phyloP scores from a whole-genome alignment of 2,329 filamentous ascomycete genomes.

The Penicillium brasilianum region DNA sequence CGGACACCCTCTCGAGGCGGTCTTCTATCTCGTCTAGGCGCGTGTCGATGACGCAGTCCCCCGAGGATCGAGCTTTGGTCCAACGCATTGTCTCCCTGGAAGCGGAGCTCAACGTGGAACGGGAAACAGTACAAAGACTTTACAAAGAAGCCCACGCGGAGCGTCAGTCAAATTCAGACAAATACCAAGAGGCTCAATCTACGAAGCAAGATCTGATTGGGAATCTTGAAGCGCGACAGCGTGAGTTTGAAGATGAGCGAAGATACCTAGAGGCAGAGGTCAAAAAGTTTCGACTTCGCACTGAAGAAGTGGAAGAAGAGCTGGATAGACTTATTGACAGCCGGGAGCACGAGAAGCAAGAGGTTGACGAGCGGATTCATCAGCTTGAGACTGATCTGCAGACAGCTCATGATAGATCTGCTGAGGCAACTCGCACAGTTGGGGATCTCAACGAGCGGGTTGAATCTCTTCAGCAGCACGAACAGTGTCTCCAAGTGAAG shows the following conservation, averaged over 20 bases:
- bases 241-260: slow-evolving; percentile 84
- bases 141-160: slow-evolving; percentile 71
- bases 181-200: slow-evolving; percentile 82
- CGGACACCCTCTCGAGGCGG: slow-evolving; percentile 56
- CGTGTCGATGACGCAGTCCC: slow-evolving; percentile 63
- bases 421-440: slow-evolving; percentile 48
- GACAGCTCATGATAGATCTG: slow-evolving; percentile 56
- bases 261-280: slow-evolving; percentile 82
- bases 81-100: slow-evolving; percentile 73
- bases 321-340: slow-evolving; percentile 83
- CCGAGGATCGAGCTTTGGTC: slow-evolving; percentile 65
- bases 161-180: slow-evolving; percentile 65
- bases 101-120: slow-evolving; percentile 75
- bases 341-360: slow-evolving; percentile 78
- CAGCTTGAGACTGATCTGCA: slow-evolving; percentile 74
- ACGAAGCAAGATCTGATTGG: slow-evolving; percentile 93
- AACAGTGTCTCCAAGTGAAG: slow-evolving; percentile 38
- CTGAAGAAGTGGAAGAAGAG: slow-evolving; percentile 92
- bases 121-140: slow-evolving; percentile 67
- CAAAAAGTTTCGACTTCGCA: slow-evolving; percentile 71
- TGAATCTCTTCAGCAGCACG: slow-evolving; percentile 60
- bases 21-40: slow-evolving; percentile 66
- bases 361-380: slow-evolving; percentile 70
- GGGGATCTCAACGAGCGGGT: slow-evolving; percentile 61
- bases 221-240: slow-evolving; percentile 91